Evolutionary conservation across 2,329 filamentous ascomycete genomes (phyloP), one percentile per base, ranked within the genome.

Genomic region (Hypoxylon sp.): DNA sequence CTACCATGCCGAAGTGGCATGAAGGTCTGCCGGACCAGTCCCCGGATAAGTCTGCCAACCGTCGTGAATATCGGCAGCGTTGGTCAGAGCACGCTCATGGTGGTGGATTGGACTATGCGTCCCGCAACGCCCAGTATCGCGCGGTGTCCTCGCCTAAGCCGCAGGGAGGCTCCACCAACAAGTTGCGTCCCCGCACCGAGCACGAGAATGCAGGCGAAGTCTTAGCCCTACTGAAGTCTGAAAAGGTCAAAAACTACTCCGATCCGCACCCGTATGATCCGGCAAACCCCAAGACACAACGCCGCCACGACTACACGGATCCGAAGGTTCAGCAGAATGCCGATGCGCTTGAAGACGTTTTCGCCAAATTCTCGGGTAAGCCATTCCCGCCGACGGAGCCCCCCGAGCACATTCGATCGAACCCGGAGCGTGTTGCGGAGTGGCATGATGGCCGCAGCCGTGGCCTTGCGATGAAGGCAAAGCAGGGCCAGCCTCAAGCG

Each of bases 371-470:
- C 6, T 71, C 71, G 32, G 71, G 71, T 43, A 75, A 77, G 52
- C 72, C 78, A 5, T 80, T 73, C 52, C 81, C 80, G 9, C 68
- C 80, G 2, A 75, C 63, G 1, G 73, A 78, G 31, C 78, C 82
- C 3, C 80, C 82, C 1, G 73, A 75, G 12, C 82, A 80, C 74
- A 73, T 84, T 57, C 68, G 67, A 7, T 68, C 75, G 15, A 72
- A 78, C 21, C 66, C 74, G 2, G 75, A 76, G 21, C 74, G 74
- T 53, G 70, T 77, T 0, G 74, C 75, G 7, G 75, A 81, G 55
- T 85, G 81, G 81, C 78, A 76, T 70, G 66, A 75, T 7, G 79
- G 78, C 0, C 78, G 75, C 54, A 73, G 73, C 45, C 73, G 70
- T 51, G 75, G 75, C 41, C 34, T 64, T 8, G 67, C 71, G 6